Conservation (phyloP, 352 stramenopile genomes). For the Globisporangium orthogonon region DNA sequence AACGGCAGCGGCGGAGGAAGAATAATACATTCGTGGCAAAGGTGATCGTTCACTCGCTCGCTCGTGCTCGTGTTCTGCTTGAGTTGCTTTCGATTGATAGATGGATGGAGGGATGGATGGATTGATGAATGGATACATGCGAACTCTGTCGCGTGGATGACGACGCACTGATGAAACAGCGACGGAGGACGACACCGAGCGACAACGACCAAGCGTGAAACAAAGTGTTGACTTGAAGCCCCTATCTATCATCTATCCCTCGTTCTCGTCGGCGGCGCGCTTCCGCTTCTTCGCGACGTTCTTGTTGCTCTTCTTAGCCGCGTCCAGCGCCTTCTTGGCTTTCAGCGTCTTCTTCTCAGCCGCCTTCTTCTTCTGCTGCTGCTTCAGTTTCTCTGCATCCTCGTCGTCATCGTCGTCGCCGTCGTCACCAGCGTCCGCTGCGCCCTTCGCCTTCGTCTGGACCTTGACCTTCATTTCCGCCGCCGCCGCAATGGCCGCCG, state of each 20-base stretch:
- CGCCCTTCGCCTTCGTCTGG: constrained; percentile 2
- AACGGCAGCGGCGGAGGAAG: neutral
- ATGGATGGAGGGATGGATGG: no score
- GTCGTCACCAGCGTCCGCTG: constrained; percentile 7
- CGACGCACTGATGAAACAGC: neutral
- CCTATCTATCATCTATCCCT: constrained; percentile 20
- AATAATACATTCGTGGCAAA: neutral
- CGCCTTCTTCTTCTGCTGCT: constrained; percentile 8
- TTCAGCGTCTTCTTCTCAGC: constrained; percentile 10
- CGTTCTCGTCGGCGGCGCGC: constrained; percentile 17
- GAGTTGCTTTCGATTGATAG: no score
- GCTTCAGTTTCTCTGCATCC: constrained; percentile 6
- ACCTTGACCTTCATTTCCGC: constrained; percentile 6
- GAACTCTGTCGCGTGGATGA: neutral
- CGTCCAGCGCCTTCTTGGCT: constrained; percentile 3
- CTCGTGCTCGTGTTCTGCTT: neutral
- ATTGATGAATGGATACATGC: no score
- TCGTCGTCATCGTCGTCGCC: neutral
- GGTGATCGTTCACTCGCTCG: neutral
- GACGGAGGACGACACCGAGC: neutral
- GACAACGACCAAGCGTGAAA: constrained; percentile 3
- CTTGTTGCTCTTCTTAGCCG: constrained; percentile 5
- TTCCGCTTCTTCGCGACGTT: constrained; percentile 52
- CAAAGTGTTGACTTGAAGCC: constrained; percentile 10
- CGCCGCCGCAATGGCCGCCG: constrained; percentile 4